A percentile compares a stretch with the other conserved stretches of the same genome.
These are phyloP conservation scores for Aspergillus cavernicola DNA, from an alignment of 495 filamentous ascomycete genomes.

Conservation along the genomic window DNA sequence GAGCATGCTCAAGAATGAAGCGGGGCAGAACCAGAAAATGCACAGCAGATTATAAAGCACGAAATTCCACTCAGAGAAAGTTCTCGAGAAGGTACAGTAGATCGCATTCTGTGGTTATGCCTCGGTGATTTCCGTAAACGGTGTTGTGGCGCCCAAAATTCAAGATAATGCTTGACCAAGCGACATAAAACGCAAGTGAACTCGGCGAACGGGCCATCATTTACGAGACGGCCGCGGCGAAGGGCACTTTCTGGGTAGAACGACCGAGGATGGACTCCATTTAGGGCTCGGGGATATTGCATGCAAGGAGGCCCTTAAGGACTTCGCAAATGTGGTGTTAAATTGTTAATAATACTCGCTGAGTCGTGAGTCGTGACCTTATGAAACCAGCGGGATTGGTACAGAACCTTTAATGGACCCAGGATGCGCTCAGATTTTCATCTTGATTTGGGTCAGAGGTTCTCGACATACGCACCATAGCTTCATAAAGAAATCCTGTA, in stretches of 20 bases:
- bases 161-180: constrained; percentile 6
- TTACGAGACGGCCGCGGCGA: constrained; percentile 15
- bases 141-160: not conserved
- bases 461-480: too few species aligned
- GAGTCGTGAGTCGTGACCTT: too few species aligned
- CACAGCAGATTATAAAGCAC: constrained; percentile 15
- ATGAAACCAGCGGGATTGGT: too few species aligned
- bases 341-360: not conserved
- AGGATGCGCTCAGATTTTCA: too few species aligned
- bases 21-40: constrained; percentile 9
- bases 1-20: not conserved
- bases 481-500: too few species aligned
- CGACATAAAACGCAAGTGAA: not conserved
- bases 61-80: constrained; percentile 5
- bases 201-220: not conserved
- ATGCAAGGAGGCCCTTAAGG: not conserved
- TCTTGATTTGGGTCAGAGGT: too few species aligned
- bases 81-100: constrained; percentile 9
- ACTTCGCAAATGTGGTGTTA: not conserved
- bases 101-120: not conserved
- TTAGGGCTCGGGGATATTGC: constrained; percentile 17
- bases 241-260: constrained; percentile 27
- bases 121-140: constrained; percentile 9
- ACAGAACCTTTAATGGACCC: too few species aligned
- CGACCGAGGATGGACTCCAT: constrained; percentile 19